Conservation (phyloP, 2,329 filamentous ascomycete genomes). For the Stemphylium vesicarium region DNA sequence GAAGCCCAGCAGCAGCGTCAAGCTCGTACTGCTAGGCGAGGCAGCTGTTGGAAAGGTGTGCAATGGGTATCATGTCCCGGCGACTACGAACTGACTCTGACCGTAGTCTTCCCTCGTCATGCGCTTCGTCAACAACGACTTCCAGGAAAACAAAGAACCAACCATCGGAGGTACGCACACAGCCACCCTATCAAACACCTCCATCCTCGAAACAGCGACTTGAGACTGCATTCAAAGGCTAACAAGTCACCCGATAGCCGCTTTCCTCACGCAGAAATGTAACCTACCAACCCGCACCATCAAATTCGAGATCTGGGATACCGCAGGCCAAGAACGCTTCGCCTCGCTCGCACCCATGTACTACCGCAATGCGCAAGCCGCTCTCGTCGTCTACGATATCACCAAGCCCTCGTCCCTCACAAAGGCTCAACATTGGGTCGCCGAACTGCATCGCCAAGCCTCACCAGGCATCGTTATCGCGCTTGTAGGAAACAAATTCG, state of each 20-base stretch:
- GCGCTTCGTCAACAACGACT: constrained; percentile 99
- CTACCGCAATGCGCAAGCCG: constrained; percentile 97
- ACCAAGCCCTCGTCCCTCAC: constrained; percentile 94
- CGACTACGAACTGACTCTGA: background rate
- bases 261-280: constrained; percentile 98
- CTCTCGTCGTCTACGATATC: constrained; percentile 97
- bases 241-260: constrained; percentile 63
- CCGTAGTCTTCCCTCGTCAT: constrained; percentile 90
- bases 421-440: constrained; percentile 99
- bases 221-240: background rate
- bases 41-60: constrained; percentile 96
- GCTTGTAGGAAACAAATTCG: constrained; percentile 86
- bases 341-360: constrained; percentile 98
- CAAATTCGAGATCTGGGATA: constrained; percentile 86
- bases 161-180: constrained; percentile 85
- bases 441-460: constrained; percentile 94
- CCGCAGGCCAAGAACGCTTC: constrained; percentile 95
- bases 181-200: background rate
- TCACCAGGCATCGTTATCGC: constrained; percentile 96
- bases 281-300: constrained; percentile 86
- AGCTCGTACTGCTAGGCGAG: constrained; percentile 96
- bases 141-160: constrained; percentile 99
- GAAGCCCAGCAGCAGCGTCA: constrained; percentile 99
- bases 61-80: background rate
- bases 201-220: background rate